A percentile compares a stretch with the other conserved stretches of the same genome.
phyloP scores from a whole-genome alignment of 2,329 filamentous ascomycete genomes.

The Fusarium torreyae region DNA sequence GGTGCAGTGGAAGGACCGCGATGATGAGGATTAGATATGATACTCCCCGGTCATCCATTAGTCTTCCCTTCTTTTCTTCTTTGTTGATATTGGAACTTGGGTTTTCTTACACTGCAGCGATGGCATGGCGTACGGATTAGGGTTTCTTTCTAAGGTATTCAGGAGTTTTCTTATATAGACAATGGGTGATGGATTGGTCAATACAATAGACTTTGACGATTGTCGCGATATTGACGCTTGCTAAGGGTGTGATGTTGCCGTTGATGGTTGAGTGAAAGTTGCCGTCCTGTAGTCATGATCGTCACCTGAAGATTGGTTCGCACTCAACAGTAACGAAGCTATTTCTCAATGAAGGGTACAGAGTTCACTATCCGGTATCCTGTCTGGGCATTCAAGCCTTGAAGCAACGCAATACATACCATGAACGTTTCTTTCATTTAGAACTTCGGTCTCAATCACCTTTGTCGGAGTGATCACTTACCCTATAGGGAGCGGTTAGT shows the following conservation, averaged over 20 bases:
- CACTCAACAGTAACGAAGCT: no score
- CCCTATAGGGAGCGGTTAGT: neutral
- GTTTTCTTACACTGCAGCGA: constrained; percentile 5
- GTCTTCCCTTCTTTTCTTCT: constrained; percentile 1
- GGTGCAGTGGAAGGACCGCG: constrained; percentile 34
- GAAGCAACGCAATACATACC: no score
- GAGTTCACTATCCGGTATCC: no score
- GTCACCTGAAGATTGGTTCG: no score
- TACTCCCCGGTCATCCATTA: neutral
- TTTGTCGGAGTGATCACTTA: no score
- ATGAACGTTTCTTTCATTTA: no score
- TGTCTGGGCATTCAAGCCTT: no score
- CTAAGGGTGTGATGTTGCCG: neutral
- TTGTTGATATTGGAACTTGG: constrained; percentile 6
- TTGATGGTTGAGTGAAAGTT: neutral
- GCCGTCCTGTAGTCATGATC: no score
- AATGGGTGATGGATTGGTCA: neutral
- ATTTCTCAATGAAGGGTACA: no score
- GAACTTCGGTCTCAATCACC: no score
- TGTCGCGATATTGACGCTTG: no score
- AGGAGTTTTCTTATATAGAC: neutral
- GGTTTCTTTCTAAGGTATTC: neutral
- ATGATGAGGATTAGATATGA: constrained; percentile 24
- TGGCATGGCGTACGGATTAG: constrained; percentile 23
- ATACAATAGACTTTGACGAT: neutral